Evolutionary conservation across 768 basidiomycete species (phyloP), one percentile per base, ranked within the genome.

Genomic region (Asterophora parasitica): DNA sequence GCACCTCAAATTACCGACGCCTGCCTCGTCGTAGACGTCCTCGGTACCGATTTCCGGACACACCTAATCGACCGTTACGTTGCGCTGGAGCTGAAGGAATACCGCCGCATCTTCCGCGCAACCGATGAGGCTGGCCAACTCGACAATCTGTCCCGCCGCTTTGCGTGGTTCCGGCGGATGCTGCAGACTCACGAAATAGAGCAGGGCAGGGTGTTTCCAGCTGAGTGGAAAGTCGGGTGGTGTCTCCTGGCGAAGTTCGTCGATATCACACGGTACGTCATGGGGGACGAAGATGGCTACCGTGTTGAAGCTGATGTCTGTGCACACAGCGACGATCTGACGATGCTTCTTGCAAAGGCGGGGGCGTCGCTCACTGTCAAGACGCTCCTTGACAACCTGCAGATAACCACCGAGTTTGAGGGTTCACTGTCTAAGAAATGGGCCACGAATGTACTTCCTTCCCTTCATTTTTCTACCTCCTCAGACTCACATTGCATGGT

Each of bases 41-140:
- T 98, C 0, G 94, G 94, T 1, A 68, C 74, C 4, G 95, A 98
- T 50, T 84, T 91, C 49, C 85, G 88, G 61, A 72, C 64, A 8
- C 83, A 88, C 47, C 76, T 96, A 46, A 75, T 98, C 10, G 90
- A 94, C 44, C 85, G 92, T 43, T 96, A 96, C 58, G 83, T 91
- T 16, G 81, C 86, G 8, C 76, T 94, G 12, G 91, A 96, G 56
- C 75, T 99, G 19, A 91, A 92, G 61, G 96, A 98, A 62, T 99
- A 98, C 62, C 84, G 93, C 9, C 85, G 93, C 16, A 94, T 99
- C 61, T 98, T 99, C 69, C 82, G 88, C 41, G 81, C 88, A 6
- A 84, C 83, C 4, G 93, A 96, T 53, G 96, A 98, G 66, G 92
- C 96, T 1, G 96, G 95, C 3, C 92, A 96, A 58, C 74, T 99